These are phyloP conservation scores for Vitis amurensis DNA, from an alignment of 164 flowering plant species.

Conservation along the genomic window DNA sequence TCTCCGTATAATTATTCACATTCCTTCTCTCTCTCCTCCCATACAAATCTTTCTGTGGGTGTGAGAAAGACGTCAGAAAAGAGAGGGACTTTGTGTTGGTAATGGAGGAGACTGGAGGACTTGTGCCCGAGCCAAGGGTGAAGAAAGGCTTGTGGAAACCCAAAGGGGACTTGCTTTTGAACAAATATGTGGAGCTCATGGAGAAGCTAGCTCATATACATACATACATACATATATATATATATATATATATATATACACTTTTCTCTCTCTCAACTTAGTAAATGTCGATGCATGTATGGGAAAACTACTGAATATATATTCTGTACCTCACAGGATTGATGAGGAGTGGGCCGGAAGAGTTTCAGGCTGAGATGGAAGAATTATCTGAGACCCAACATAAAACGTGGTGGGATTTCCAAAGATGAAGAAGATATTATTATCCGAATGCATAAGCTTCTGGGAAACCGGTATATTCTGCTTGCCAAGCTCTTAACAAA, in stretches of 20 bases:
- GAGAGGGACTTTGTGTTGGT: not conserved
- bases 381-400: slow-evolving; percentile 59
- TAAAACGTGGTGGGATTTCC: slow-evolving; percentile 52
- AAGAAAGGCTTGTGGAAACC: slow-evolving; percentile 63
- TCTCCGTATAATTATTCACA: not conserved
- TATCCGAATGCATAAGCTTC: slow-evolving; percentile 58
- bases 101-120: no score
- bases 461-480: slow-evolving; percentile 50
- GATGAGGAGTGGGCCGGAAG: slow-evolving; percentile 45
- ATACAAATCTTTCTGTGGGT: not conserved
- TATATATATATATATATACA: no score
- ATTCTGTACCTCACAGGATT: slow-evolving; percentile 33
- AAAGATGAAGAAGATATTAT: slow-evolving; percentile 58
- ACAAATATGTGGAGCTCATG: slow-evolving; percentile 50
- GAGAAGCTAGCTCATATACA: slow-evolving; percentile 23
- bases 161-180: slow-evolving; percentile 56
- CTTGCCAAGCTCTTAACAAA: no score
- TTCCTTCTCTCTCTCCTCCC: not conserved
- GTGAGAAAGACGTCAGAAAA: not conserved
- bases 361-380: slow-evolving; percentile 70
- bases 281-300: no score
- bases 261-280: no score
- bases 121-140: slow-evolving; percentile 15
- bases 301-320: not conserved
- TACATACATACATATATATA: no score